These are phyloP conservation scores for Xylariaceae sp. DNA, from an alignment of 2,329 filamentous ascomycete species.

Conservation along the genomic window DNA sequence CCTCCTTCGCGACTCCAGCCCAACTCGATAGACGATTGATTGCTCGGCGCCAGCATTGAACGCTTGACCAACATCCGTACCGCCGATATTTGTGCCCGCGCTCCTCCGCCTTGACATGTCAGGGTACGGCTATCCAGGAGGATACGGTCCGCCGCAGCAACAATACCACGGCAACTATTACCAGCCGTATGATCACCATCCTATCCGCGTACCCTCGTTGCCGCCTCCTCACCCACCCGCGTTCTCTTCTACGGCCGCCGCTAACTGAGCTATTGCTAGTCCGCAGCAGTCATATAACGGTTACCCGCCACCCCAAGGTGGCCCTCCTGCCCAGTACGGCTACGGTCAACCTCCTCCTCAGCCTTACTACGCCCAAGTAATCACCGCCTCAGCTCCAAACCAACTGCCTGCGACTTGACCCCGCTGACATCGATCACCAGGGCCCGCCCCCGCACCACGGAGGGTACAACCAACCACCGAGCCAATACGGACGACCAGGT, in stretches of 20 bases:
- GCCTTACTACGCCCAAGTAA: conserved; percentile 36
- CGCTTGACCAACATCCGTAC: too few species aligned
- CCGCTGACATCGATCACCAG: conserved; percentile 22
- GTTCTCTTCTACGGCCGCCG: too few species aligned
- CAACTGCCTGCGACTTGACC: too few species aligned
- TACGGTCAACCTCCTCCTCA: too few species aligned
- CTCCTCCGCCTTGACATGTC: conserved; percentile 22
- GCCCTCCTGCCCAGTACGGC: too few species aligned
- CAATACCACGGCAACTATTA: conserved; percentile 27
- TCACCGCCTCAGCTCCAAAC: background rate
- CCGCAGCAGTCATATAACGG: conserved; percentile 43
- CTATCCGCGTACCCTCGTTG: too few species aligned
- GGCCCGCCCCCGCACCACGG: conserved; percentile 38
- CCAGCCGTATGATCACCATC: conserved; percentile 20
- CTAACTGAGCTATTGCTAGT: conserved; percentile 23
- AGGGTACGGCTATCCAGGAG: conserved; percentile 28
- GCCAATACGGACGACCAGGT: conserved; percentile 49
- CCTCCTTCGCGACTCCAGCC: too few species aligned
- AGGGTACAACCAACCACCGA: conserved; percentile 36
- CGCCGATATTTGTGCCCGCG: too few species aligned
- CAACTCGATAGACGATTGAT: too few species aligned
- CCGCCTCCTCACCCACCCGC: too few species aligned
- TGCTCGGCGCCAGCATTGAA: too few species aligned
- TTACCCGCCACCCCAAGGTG: conserved; percentile 36
- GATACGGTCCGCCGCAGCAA: conserved; percentile 29